phyloP scores from a whole-genome alignment of 2,329 filamentous ascomycete species.

The Stachybotrys chlorohalonatus region DNA sequence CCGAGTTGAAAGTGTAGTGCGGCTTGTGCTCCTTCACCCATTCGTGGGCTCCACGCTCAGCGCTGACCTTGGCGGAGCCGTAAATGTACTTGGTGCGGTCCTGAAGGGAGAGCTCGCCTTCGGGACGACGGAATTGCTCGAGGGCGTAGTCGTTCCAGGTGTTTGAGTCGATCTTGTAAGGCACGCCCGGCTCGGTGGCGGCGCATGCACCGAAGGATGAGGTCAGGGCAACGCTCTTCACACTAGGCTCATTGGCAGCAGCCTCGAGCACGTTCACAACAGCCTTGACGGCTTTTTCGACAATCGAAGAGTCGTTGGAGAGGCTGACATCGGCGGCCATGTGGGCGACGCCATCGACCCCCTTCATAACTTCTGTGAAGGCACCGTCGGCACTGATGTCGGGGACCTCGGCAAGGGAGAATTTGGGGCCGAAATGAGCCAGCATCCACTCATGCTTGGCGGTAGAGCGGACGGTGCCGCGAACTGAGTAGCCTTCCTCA shows the following conservation, averaged over 20 bases:
- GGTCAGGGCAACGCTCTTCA: slow-evolving; percentile 15
- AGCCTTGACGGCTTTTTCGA: slow-evolving; percentile 10
- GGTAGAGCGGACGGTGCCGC: slow-evolving; percentile 24
- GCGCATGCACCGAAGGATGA: slow-evolving; percentile 5
- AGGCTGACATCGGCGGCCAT: slow-evolving; percentile 11
- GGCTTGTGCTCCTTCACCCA: slow-evolving; percentile 22
- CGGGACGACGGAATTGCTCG: slow-evolving; percentile 15
- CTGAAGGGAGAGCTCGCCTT: slow-evolving; percentile 4
- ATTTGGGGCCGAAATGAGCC: slow-evolving; percentile 9
- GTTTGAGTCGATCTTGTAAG: slow-evolving; percentile 5
- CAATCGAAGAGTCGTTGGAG: slow-evolving; percentile 10
- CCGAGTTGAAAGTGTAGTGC: slow-evolving; percentile 11
- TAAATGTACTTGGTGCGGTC: slow-evolving; percentile 15
- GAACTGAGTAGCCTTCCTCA: slow-evolving; percentile 25
- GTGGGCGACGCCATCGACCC: slow-evolving; percentile 14
- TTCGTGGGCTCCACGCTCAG: slow-evolving; percentile 24
- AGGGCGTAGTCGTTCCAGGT: slow-evolving; percentile 24
- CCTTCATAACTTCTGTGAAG: slow-evolving; percentile 25
- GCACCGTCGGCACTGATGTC: slow-evolving; percentile 23
- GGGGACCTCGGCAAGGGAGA: slow-evolving; percentile 18
- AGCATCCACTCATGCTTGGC: slow-evolving; percentile 3
- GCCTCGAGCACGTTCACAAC: slow-evolving; percentile 11
- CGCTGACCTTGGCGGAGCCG: slow-evolving; percentile 22
- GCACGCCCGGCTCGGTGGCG: neutral
- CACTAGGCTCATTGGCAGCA: slow-evolving; percentile 9